phyloP scores from a whole-genome alignment of 2,329 filamentous ascomycete genomes.

The Colletotrichum navitas region DNA sequence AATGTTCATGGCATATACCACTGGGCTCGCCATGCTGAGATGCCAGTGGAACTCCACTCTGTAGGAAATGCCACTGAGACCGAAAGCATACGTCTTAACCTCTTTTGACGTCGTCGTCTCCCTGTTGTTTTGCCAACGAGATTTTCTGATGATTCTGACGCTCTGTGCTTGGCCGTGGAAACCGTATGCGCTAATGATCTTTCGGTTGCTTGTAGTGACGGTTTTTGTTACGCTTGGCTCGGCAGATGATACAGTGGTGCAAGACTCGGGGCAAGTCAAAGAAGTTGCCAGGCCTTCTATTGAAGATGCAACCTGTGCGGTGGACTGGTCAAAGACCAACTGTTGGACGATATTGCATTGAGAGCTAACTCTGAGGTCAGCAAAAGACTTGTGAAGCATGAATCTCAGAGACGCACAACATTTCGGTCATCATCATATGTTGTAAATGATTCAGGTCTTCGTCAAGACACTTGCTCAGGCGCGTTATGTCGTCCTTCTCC shows the following conservation, averaged over 20 bases:
- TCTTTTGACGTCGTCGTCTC: background rate
- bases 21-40: background rate
- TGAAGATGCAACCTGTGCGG: too few species aligned
- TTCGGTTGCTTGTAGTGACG: background rate
- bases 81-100: constrained; percentile 3
- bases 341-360: constrained; percentile 5
- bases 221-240: background rate
- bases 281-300: background rate
- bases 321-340: background rate
- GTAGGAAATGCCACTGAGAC: constrained; percentile 3
- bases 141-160: background rate
- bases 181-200: background rate
- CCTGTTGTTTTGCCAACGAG: background rate
- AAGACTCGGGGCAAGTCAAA: too few species aligned
- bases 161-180: background rate
- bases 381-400: too few species aligned
- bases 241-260: background rate
- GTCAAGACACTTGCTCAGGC: constrained; percentile 8
- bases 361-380: background rate
- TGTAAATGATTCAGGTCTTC: constrained; percentile 22
- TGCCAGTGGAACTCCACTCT: background rate
- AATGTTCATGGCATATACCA: background rate
- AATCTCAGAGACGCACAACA: background rate
- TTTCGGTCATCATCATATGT: constrained; percentile 15
- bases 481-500: constrained; percentile 13